Base-by-base conservation (phyloP, 768 basidiomycete genomes). In the Lentinus brumalis region DNA sequence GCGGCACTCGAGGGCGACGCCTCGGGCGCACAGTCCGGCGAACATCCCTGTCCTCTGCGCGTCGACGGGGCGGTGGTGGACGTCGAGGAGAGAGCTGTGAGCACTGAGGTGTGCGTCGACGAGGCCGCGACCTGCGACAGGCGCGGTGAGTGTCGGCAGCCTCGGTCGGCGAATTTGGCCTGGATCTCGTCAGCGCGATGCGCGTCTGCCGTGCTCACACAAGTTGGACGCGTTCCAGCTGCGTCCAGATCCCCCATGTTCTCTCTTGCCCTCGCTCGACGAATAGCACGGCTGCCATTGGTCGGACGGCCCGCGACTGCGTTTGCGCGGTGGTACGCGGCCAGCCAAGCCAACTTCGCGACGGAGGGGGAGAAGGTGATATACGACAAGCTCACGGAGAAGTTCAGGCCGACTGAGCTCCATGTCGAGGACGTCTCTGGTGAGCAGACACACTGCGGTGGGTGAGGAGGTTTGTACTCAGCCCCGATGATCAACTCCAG, bases 401-500 rank as follows among this genome's bases (percentile, higher is more conserved):
- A 76, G 67, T 94, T 99, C 72, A 76, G 81, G n/a, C 92, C 96
- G 10, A 85, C 88, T 14, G 83, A 88, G 61, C 77, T 98, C 18
- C 83, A 86, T 62, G 95, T 98, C 2, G 88, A 95, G 76, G 96
- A 99, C 74, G 85, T 96, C n/a, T 98, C 96, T 30, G 96, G 96
- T 95, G 26, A 42, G 53, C 46, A 31, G 26, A 14, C 50, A 11
- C 26, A 41, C 16, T 29, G 8, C 32, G 15, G n/a, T 6, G 39
- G 6, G 41, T 46, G 8, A 29, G 14, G 14, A 35, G 9, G 38
- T 0, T 9, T 12, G 46, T 29, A 5, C 5, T 10, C 18, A 45
- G 39, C 8, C n/a, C 18, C 32, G 45, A 18, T 47, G 38, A 26
- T 31, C 5, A 3, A 3, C 47, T 8, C 35, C 55, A 97, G 96